Percentiles rank a stretch among this genome's conserved stretches.
These are phyloP conservation scores for Aspergillus sp. DNA, from an alignment of 2,329 filamentous ascomycete genomes.

Conservation along the genomic window DNA sequence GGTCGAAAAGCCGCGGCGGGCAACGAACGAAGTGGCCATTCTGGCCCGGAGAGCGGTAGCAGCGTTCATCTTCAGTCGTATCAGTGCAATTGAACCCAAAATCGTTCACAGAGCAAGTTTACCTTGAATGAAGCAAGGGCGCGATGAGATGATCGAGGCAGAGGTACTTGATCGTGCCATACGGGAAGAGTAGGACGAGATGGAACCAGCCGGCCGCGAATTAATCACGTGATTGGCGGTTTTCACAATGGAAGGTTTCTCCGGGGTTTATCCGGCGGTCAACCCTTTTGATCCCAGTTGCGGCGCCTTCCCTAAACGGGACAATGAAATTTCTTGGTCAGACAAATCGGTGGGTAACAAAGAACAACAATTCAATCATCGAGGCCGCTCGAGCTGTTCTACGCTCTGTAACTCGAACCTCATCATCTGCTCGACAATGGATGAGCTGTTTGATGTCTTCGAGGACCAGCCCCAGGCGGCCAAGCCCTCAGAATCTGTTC, in stretches of 20 bases:
- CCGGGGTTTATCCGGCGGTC: slow-evolving; percentile 15
- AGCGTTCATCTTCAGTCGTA: slow-evolving; percentile 70
- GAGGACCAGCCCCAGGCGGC: slow-evolving; percentile 62
- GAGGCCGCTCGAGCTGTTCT: slow-evolving; percentile 15
- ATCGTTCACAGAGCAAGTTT: slow-evolving; percentile 14
- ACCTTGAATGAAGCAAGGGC: slow-evolving; percentile 35
- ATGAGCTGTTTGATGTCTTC: slow-evolving; percentile 81
- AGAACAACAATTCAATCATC: slow-evolving; percentile 18
- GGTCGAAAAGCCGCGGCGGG: slow-evolving; percentile 91
- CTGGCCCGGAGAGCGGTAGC: slow-evolving; percentile 63
- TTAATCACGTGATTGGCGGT: slow-evolving; percentile 13
- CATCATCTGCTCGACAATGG: slow-evolving; percentile 51
- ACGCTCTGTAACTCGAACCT: slow-evolving; percentile 16
- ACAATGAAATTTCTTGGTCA: slow-evolving; percentile 36
- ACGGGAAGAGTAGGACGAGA: slow-evolving; percentile 22
- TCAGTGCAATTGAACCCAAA: slow-evolving; percentile 42
- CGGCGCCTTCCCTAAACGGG: slow-evolving; percentile 27
- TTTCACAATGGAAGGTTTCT: slow-evolving; percentile 17
- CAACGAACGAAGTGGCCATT: slow-evolving; percentile 65
- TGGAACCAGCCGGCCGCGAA: slow-evolving; percentile 20
- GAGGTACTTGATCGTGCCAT: slow-evolving; percentile 15
- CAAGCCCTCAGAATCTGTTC: slow-evolving; percentile 29
- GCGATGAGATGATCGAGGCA: slow-evolving; percentile 18
- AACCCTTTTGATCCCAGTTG: slow-evolving; percentile 16
- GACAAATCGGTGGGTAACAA: slow-evolving; percentile 11